These are phyloP conservation scores for Sporothrix curviconia DNA, from an alignment of 2,329 filamentous ascomycete genomes.

Conservation along the genomic window DNA sequence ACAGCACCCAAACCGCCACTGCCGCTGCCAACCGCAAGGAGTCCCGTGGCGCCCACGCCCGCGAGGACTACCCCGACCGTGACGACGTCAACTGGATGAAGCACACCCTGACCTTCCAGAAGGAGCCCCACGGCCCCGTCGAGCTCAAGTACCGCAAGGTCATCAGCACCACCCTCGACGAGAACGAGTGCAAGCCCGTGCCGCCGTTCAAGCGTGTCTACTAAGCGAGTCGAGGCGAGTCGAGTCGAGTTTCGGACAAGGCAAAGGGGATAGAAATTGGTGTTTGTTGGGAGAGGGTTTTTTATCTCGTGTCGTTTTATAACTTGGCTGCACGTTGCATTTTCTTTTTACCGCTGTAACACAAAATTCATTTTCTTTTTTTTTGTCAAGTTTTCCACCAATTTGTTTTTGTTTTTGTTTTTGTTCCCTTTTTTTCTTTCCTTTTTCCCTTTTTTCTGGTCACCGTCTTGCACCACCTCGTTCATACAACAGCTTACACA, in stretches of 20 bases:
- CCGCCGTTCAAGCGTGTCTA: slow-evolving; percentile 95
- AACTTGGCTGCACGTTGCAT: not conserved
- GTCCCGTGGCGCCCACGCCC: slow-evolving; percentile 91
- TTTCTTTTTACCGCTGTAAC: not conserved
- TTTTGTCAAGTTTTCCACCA: not conserved
- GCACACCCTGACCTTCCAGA: slow-evolving; percentile 96
- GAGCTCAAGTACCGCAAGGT: slow-evolving; percentile 83
- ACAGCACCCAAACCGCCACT: slow-evolving; percentile 79
- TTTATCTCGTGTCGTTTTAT: not conserved
- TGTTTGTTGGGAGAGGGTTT: not conserved
- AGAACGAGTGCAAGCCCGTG: slow-evolving; percentile 91
- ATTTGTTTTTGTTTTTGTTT: not conserved
- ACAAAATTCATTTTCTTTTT: slow-evolving; percentile 5
- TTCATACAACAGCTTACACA: not conserved
- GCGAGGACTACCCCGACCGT: slow-evolving; percentile 93
- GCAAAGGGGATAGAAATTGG: no score
- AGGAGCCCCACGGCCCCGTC: slow-evolving; percentile 78
- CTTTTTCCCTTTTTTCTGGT: not conserved
- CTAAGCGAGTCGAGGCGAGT: slow-evolving; percentile 51
- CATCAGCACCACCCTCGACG: slow-evolving; percentile 76
- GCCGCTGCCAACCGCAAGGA: slow-evolving; percentile 92
- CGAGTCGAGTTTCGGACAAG: no score
- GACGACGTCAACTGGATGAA: slow-evolving; percentile 99
- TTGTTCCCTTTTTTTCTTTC: not conserved
- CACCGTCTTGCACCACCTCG: not conserved